Evolutionary conservation across 805 yeast genomes (phyloP).

Genomic region (Saccharomycopsis oosterbeekiorum): DNA sequence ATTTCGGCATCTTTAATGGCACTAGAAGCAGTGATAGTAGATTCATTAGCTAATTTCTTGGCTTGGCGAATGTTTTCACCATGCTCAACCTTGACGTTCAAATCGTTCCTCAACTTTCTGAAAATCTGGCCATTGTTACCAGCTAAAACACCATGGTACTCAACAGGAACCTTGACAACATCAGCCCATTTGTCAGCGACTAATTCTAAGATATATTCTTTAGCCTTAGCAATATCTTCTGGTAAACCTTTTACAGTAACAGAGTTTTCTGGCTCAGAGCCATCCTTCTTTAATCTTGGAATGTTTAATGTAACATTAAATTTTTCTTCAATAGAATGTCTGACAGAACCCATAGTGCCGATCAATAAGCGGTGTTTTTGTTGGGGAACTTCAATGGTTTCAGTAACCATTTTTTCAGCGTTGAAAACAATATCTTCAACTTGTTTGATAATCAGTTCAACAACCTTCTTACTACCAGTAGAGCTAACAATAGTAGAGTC

Average conservation of each 20-base stretch:
- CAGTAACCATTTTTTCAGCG: conserved; percentile 49
- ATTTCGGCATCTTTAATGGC: conserved; percentile 13
- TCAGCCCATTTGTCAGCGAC: conserved; percentile 48
- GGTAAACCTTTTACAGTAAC: conserved; percentile 58
- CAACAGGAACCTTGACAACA: conserved; percentile 47
- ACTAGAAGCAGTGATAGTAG: neutral
- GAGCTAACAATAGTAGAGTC: conserved; percentile 49
- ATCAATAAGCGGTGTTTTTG: conserved; percentile 67
- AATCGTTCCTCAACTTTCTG: conserved; percentile 42
- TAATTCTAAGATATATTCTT: conserved; percentile 43
- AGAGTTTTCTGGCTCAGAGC: conserved; percentile 34
- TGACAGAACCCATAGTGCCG: conserved; percentile 72
- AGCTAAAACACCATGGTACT: conserved; percentile 48
- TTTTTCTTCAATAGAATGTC: conserved; percentile 63
- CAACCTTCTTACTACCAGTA: conserved; percentile 68
- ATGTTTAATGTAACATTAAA: conserved; percentile 53
- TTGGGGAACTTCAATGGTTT: conserved; percentile 49
- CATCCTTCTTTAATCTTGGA: conserved; percentile 42
- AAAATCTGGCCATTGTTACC: conserved; percentile 53
- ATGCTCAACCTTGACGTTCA: conserved; percentile 48
- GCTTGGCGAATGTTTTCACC: conserved; percentile 44
- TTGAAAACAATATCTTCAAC: conserved; percentile 54
- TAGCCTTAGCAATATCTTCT: conserved; percentile 54
- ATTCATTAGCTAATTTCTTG: conserved; percentile 32
- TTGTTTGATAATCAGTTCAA: conserved; percentile 53